These are phyloP conservation scores for Gracilariopsis chorda DNA, from an alignment of 23 red algal species.

Conservation along the genomic window DNA sequence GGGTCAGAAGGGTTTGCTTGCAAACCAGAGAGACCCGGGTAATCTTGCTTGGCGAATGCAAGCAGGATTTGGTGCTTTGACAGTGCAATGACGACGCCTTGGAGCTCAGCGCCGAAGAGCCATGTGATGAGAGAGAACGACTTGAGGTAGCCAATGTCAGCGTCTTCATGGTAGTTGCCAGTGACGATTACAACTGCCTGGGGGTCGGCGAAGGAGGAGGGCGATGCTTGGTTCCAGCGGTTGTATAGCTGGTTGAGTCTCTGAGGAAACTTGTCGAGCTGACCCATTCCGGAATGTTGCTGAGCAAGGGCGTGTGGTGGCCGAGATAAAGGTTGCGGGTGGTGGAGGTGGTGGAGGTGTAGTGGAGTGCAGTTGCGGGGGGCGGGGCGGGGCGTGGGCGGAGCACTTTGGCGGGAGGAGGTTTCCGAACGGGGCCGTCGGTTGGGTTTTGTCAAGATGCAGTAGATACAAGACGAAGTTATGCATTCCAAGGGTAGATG, in stretches of 20 bases:
- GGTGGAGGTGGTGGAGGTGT: too few relatives aligned
- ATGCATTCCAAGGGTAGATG: too few relatives aligned
- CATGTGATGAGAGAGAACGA: constrained; percentile 82
- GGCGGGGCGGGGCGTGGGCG: too few relatives aligned
- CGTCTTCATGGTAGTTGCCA: constrained; percentile 56
- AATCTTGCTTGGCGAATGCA: constrained; percentile 20
- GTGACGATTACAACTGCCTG: constrained; percentile 42
- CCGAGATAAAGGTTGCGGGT: too few relatives aligned
- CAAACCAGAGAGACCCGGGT: not conserved
- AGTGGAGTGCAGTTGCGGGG: too few relatives aligned
- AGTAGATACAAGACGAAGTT: too few relatives aligned
- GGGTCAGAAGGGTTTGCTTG: constrained; percentile 2
- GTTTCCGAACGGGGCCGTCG: too few relatives aligned
- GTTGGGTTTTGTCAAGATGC: too few relatives aligned
- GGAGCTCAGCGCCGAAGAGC: constrained; percentile 78
- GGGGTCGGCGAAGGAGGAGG: constrained; percentile 29
- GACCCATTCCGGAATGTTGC: constrained; percentile 2
- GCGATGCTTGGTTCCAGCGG: not conserved
- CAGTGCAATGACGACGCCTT: constrained; percentile 49
- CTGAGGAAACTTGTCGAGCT: constrained; percentile 34
- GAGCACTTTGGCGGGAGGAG: too few relatives aligned
- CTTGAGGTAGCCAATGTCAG: constrained; percentile 88
- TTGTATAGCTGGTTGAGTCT: constrained; percentile 27
- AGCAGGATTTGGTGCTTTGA: constrained; percentile 6
- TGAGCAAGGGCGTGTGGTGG: too few relatives aligned